Evolutionary conservation across 805 yeast genomes (phyloP).

Genomic region (Myxozyma udenii): DNA sequence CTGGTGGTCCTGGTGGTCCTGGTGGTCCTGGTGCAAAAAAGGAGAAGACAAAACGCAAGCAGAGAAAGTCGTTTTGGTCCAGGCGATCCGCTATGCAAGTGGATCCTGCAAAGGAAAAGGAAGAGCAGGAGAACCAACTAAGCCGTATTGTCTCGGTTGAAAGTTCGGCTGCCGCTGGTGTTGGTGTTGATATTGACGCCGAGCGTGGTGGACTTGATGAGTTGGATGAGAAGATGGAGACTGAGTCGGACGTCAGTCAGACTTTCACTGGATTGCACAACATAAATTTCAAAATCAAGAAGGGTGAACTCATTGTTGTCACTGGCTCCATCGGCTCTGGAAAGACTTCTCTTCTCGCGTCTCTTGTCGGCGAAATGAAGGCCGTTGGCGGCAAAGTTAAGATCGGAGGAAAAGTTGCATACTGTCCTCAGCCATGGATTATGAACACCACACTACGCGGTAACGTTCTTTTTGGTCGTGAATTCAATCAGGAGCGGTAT

Average conservation of each 20-base stretch:
- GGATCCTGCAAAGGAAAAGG: slow-evolving; percentile 16
- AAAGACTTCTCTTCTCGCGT: slow-evolving; percentile 67
- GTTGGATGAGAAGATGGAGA: neutral
- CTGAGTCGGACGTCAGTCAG: neutral
- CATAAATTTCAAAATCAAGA: slow-evolving; percentile 52
- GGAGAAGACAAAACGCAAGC: slow-evolving; percentile 1
- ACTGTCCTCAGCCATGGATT: slow-evolving; percentile 76
- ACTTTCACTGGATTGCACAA: slow-evolving; percentile 38
- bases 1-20: neutral
- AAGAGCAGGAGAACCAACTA: slow-evolving; percentile 20
- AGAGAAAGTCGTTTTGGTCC: neutral
- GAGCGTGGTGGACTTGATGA: slow-evolving; percentile 30
- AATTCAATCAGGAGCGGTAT: slow-evolving; percentile 52
- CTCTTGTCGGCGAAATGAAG: slow-evolving; percentile 70
- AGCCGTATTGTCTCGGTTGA: slow-evolving; percentile 32
- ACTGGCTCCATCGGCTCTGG: slow-evolving; percentile 85
- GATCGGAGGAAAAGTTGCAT: slow-evolving; percentile 52
- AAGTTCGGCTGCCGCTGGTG: slow-evolving; percentile 25
- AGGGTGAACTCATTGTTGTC: slow-evolving; percentile 69
- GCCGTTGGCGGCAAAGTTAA: slow-evolving; percentile 51
- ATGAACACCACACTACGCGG: slow-evolving; percentile 75
- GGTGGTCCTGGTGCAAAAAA: slow-evolving; percentile 1
- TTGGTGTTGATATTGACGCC: neutral
- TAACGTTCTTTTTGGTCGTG: slow-evolving; percentile 67
- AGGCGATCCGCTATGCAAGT: neutral